Conservation (phyloP, 164 flowering plant genomes). For the Piper betle region DNA sequence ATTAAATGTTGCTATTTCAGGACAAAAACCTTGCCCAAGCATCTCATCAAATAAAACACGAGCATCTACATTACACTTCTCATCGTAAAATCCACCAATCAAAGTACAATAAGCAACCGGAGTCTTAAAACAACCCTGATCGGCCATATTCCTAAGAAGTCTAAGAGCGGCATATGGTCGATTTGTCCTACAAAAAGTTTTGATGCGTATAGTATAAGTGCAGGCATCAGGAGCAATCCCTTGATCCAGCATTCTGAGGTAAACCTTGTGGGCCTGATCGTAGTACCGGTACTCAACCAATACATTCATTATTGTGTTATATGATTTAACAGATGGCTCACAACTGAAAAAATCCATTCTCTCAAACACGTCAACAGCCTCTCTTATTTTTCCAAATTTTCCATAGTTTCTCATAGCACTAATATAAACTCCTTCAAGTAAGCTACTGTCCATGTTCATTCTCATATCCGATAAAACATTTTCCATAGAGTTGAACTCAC, state of each 20-base stretch:
- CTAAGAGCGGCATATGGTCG: conserved; percentile 73
- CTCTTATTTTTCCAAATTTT: conserved; percentile 54
- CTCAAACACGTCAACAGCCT: conserved; percentile 76
- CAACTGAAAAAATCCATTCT: conserved; percentile 80
- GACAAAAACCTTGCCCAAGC: conserved; percentile 45
- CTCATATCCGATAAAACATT: conserved; percentile 48
- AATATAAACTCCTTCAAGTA: conserved; percentile 68
- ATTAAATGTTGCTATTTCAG: conserved; percentile 56
- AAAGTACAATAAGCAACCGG: conserved; percentile 81
- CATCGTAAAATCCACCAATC: conserved; percentile 65
- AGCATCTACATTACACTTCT: conserved; percentile 35
- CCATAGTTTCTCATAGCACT: conserved; percentile 63
- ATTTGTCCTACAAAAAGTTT: conserved; percentile 62
- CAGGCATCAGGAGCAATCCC: conserved; percentile 70
- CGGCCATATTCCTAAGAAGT: conserved; percentile 66
- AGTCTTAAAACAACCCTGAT: conserved; percentile 50
- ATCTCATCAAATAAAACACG: conserved; percentile 54
- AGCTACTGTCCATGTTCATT: conserved; percentile 31
- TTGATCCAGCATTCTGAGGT: conserved; percentile 61
- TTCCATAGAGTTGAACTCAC: conserved; percentile 71
- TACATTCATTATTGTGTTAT: conserved; percentile 71
- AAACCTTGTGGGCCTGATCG: conserved; percentile 76
- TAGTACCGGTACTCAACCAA: conserved; percentile 57
- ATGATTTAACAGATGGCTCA: conserved; percentile 54
- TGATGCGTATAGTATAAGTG: conserved; percentile 76